phyloP scores from a whole-genome alignment of 331 rosid species.

The Malus hybrid region DNA sequence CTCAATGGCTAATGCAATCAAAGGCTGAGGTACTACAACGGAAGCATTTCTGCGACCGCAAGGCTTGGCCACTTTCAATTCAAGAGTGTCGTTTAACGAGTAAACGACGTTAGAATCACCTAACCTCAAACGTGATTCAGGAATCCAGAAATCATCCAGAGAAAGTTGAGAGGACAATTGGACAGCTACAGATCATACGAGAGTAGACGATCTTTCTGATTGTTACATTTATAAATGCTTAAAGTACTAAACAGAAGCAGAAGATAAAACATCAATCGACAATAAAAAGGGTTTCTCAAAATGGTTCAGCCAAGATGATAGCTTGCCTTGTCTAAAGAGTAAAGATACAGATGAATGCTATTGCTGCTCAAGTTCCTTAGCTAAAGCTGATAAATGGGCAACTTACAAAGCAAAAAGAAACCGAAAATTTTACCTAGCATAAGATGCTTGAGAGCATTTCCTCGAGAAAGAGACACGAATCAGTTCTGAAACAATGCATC shows the following conservation, averaged over 20 bases:
- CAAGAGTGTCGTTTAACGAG: too few species aligned
- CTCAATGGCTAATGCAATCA: background rate
- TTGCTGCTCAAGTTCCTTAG: constrained; percentile 9
- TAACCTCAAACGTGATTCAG: background rate
- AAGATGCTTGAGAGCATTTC: background rate
- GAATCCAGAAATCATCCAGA: background rate
- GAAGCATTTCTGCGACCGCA: background rate
- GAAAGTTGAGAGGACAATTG: background rate
- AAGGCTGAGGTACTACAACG: background rate
- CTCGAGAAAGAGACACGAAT: background rate
- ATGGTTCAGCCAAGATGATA: constrained; percentile 15
- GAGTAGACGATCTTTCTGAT: too few species aligned
- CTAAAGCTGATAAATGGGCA: constrained; percentile 15
- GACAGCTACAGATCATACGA: background rate
- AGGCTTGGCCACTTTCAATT: background rate
- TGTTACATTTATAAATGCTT: background rate
- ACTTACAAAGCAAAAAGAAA: background rate
- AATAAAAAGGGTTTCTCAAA: constrained; percentile 3
- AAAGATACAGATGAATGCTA: constrained; percentile 1
- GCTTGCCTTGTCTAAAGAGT: background rate
- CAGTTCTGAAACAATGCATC: background rate
- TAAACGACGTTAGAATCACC: background rate
- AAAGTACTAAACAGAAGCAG: background rate
- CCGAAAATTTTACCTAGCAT: background rate
- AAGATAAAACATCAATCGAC: background rate